Base-by-base conservation (phyloP, 441 rosid genomes). In the Breynia disticha region DNA sequence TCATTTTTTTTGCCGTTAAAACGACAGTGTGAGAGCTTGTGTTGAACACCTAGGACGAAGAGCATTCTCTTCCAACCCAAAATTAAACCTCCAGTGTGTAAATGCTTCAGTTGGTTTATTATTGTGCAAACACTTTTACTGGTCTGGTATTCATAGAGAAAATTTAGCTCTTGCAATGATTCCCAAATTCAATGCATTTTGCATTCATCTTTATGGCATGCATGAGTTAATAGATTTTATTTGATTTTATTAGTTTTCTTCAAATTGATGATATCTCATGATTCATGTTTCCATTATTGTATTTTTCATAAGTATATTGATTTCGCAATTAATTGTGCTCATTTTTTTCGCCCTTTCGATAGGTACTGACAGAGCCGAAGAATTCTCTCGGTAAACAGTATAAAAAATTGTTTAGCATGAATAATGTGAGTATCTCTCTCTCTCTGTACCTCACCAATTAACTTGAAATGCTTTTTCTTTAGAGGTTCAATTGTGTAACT, bases 341-440 rank as follows among this genome's bases (percentile, higher is more conserved):
- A 9, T 46, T 22, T 62, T 71, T 46, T 41, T 24, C 7, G 3
- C 32, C 32, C 32, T 24, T 50, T 60, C n/a, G 63, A 54, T 74
- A 87, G 98, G 87, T 87, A 50, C 94, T 91, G 59, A 81, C 75
- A 46, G 91, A 91, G 66, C 96, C 96, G 22, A 91, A 79, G 69
- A 87, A 86, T 73, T 94, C 98, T 53, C 87, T 91, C 43, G 91
- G 90, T 56, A 91, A 91, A 74, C 98, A 91, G 72, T 91, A 82
- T 75, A 91, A 75, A 83, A 91, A 87, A 70, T 73, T 91, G 67
- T 77, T 91, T 74, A 75, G 87, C 69, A 87, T 91, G 96, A 87
- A 87, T 69, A 69, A 83, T 16, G 98, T 91, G 72, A 74, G 83
- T 37, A 35, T 59, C 48, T 24, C 59, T 48, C 41, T 48, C 49